phyloP scores from a whole-genome alignment of 106 monocot genomes.

The Vanilla planifolia region DNA sequence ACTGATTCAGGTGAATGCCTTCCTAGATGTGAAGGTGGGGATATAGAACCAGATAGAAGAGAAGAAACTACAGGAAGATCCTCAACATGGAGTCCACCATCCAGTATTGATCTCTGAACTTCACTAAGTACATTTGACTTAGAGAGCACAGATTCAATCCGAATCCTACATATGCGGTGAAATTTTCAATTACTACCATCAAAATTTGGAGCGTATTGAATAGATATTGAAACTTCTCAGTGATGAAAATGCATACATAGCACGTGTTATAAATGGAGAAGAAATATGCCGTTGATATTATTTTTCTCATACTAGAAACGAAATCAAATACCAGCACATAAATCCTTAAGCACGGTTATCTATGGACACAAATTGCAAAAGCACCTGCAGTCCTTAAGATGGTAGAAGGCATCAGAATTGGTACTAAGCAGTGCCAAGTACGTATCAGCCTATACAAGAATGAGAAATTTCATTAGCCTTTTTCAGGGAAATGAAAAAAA shows the following conservation, averaged over 20 bases:
- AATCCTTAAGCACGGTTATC: background rate
- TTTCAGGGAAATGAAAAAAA: background rate
- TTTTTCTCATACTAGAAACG: background rate
- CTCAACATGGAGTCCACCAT: constrained; percentile 80
- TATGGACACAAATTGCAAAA: background rate
- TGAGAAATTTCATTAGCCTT: background rate
- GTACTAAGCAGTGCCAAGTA: constrained; percentile 82
- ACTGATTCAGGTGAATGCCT: constrained; percentile 11
- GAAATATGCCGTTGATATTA: constrained; percentile 3
- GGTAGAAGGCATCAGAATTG: constrained; percentile 80
- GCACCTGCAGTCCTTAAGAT: constrained; percentile 98
- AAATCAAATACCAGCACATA: background rate
- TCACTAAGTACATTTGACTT: constrained; percentile 90
- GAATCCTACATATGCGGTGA: constrained; percentile 37
- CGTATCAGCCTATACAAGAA: constrained; percentile 65
- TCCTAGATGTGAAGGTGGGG: constrained; percentile 26
- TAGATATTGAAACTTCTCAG: too few species aligned
- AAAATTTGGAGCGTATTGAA: background rate
- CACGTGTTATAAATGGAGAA: too few species aligned
- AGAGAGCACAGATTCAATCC: constrained; percentile 64
- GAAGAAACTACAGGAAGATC: constrained; percentile 69
- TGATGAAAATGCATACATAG: too few species aligned
- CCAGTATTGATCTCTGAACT: constrained; percentile 71
- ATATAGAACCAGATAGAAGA: constrained; percentile 34
- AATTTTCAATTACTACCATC: background rate